phyloP scores from a whole-genome alignment of 768 basidiomycete species.

The Tricholoma matsutake region DNA sequence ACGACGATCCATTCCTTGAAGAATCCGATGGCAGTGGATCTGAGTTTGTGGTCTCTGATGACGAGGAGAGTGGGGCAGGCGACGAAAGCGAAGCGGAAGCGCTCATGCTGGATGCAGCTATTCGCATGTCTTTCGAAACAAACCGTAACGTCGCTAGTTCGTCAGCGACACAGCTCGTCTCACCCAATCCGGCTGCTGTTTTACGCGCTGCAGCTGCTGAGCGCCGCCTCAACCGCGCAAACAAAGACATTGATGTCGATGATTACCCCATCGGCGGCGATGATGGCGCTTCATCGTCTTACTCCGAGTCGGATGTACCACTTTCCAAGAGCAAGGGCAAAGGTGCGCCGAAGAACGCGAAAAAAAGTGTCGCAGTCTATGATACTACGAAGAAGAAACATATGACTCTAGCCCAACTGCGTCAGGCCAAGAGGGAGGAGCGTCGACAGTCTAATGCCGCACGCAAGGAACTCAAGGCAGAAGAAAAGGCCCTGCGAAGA shows the following conservation, averaged over 20 bases:
- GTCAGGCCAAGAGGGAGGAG: slow-evolving; percentile 24
- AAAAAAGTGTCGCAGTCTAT: slow-evolving; percentile 15
- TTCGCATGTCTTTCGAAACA: slow-evolving; percentile 48
- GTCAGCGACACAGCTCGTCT: slow-evolving; percentile 31
- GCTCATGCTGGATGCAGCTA: slow-evolving; percentile 55
- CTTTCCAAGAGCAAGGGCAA: slow-evolving; percentile 30
- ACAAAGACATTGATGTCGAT: slow-evolving; percentile 28
- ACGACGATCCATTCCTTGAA: slow-evolving; percentile 34
- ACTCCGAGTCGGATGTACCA: slow-evolving; percentile 27
- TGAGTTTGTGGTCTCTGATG: slow-evolving; percentile 49
- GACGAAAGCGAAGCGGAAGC: slow-evolving; percentile 39
- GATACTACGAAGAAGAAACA: slow-evolving; percentile 16
- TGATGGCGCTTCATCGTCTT: slow-evolving; percentile 19
- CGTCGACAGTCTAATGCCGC: slow-evolving; percentile 21
- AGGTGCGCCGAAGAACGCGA: slow-evolving; percentile 25
- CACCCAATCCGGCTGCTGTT: slow-evolving; percentile 38
- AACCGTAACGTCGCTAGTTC: slow-evolving; percentile 35
- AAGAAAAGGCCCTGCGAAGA: slow-evolving; percentile 46
- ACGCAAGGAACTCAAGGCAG: slow-evolving; percentile 34
- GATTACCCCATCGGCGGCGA: slow-evolving; percentile 23
- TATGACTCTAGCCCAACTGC: slow-evolving; percentile 35
- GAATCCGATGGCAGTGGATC: slow-evolving; percentile 61
- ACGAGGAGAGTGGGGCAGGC: slow-evolving; percentile 29
- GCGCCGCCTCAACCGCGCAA: slow-evolving; percentile 39
- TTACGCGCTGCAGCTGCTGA: slow-evolving; percentile 54